Evolutionary conservation across 257 asterid species (phyloP), one percentile per base, ranked within the genome.

Genomic region (Ocimum tenuiflorum): DNA sequence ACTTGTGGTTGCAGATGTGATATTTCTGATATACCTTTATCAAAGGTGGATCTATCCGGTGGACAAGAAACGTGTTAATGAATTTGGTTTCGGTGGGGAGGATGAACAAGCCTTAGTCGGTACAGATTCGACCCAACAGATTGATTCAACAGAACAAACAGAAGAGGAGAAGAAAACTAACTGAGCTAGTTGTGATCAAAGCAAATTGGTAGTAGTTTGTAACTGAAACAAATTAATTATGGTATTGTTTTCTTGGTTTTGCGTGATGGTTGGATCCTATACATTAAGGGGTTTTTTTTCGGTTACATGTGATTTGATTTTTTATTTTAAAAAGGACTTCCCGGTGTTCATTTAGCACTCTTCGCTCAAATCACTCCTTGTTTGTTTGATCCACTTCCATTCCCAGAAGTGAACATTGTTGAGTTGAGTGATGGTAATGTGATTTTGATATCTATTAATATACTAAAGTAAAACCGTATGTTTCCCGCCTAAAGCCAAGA

Each of bases 41-140:
- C 99, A 92, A 77, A 78, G 97, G 74, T 92, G 97, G 96, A 33
- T 69, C 13, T 92, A 92, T 65, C 99, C 99, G 1, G 97, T 90
- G 47, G 97, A 92, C 71, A 87, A 80, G 88, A 92, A 84, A 61
- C 87, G 99, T 33, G 94, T 92, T 1, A 89, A 92, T 22, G 97
- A 92, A 73, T 92, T 87, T 59, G 97, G 97, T 56, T 92, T 89
- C 41, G 96, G 85, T 22, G 99, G 87, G 42, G 99, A 92, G 58
- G 99, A 87, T 8, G 91, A 86, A 11, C 82, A 68, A 54, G 60
- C 83, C 45, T 22, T 84, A 15, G 55, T 76, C 17, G 64, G 69
- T 22, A 61, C 74, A 19, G 78, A 73, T 14, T 78, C 69, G 1
- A 45, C 80, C 29, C 70, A 85, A 65, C 62, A 70, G 35, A 69